Evolutionary conservation across 768 basidiomycete species (phyloP).

Genomic region (Hebeloma cylindrosporum): DNA sequence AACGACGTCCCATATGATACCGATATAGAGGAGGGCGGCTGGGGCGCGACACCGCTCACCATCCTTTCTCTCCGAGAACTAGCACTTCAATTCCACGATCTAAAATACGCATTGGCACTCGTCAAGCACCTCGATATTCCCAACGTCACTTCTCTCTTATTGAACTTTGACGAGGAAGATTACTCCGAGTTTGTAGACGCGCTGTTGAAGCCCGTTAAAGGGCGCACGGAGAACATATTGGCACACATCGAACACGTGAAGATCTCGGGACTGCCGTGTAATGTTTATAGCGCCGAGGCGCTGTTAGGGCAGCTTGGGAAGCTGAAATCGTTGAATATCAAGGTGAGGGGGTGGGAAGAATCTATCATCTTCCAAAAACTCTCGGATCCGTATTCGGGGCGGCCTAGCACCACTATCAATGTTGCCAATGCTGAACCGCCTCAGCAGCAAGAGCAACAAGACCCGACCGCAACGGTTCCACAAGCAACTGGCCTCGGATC

Average conservation of each 20-base stretch:
- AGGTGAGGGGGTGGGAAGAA: constrained; percentile 29
- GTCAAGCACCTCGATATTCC: constrained; percentile 40
- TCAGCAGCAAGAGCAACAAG: too few species aligned
- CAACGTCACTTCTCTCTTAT: constrained; percentile 39
- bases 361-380: constrained; percentile 31
- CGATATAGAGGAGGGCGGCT: constrained; percentile 27
- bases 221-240: constrained; percentile 45
- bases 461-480: constrained; percentile 8
- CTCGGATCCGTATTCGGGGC: constrained; percentile 15
- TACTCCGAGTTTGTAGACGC: constrained; percentile 48
- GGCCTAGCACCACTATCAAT: neutral
- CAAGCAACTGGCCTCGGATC: constrained; percentile 3
- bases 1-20: constrained; percentile 21
- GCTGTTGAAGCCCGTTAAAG: constrained; percentile 40
- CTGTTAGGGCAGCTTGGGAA: constrained; percentile 50
- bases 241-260: constrained; percentile 51
- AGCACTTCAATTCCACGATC: constrained; percentile 39
- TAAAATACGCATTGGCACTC: constrained; percentile 38
- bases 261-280: constrained; percentile 50
- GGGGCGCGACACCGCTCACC: constrained; percentile 36
- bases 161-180: constrained; percentile 60
- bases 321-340: constrained; percentile 43
- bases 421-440: constrained; percentile 16
- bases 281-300: constrained; percentile 26
- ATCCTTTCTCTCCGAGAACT: constrained; percentile 41